phyloP scores from a whole-genome alignment of 345 rosid genomes.

The Noccaea bulbosa region DNA sequence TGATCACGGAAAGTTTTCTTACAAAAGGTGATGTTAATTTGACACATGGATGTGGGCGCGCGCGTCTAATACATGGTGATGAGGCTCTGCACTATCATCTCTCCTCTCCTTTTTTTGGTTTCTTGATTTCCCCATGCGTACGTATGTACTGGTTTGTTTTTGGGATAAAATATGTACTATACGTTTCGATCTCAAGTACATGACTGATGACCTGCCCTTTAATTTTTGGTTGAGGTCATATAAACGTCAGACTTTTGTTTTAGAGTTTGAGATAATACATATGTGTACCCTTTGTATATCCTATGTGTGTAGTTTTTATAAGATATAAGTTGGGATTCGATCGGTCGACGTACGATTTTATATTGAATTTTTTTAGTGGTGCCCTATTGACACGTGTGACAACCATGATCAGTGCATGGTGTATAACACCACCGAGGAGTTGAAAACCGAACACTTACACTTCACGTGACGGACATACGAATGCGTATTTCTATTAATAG shows the following conservation, averaged over 20 bases:
- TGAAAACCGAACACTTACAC: slow-evolving; percentile 1
- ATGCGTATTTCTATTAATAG: slow-evolving; percentile 11
- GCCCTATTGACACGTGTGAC: slow-evolving; percentile 7
- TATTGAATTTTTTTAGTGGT: background rate
- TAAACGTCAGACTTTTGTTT: too few relatives aligned
- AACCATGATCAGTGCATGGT: background rate
- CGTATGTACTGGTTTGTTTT: background rate
- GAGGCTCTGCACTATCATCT: background rate
- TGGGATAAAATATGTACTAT: background rate
- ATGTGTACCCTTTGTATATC: too few relatives aligned
- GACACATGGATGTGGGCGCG: background rate
- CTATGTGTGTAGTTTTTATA: background rate
- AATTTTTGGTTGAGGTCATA: too few relatives aligned
- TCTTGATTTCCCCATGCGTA: background rate
- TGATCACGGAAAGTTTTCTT: background rate
- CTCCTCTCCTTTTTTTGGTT: background rate
- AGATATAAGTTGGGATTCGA: background rate
- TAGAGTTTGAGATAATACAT: too few relatives aligned
- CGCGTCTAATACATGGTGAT: background rate
- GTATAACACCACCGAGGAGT: slow-evolving; percentile 15
- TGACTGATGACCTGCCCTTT: too few relatives aligned
- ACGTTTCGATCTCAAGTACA: background rate
- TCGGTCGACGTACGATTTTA: slow-evolving; percentile 6
- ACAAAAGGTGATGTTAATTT: background rate
- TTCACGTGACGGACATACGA: slow-evolving; percentile 10